These are phyloP conservation scores for Aspergillus alliaceus DNA, from an alignment of 2,329 filamentous ascomycete genomes.

Conservation along the genomic window DNA sequence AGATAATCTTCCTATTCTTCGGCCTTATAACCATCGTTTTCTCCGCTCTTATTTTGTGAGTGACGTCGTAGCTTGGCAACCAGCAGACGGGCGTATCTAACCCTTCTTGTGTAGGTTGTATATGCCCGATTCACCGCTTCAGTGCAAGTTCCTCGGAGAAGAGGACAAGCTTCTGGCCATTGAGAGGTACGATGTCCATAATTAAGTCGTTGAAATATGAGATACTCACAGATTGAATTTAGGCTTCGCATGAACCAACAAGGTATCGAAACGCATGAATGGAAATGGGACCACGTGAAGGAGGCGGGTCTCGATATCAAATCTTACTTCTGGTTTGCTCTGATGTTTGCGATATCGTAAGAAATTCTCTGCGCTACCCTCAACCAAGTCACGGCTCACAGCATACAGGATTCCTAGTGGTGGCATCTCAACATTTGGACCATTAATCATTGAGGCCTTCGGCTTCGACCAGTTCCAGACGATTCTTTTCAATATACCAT, in stretches of 20 bases:
- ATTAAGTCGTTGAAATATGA: not conserved
- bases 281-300: constrained; percentile 54
- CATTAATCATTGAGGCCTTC: constrained; percentile 59
- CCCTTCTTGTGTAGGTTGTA: constrained; percentile 32
- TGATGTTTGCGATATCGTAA: constrained; percentile 56
- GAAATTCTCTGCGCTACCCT: constrained; percentile 8
- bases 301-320: constrained; percentile 60
- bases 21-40: constrained; percentile 55
- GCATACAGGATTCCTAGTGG: constrained; percentile 52
- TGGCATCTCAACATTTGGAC: constrained; percentile 60
- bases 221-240: not conserved
- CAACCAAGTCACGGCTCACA: constrained; percentile 6
- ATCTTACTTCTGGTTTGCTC: constrained; percentile 59
- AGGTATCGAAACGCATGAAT: constrained; percentile 42
- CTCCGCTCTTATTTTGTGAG: constrained; percentile 50
- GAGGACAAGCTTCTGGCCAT: constrained; percentile 60
- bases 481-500: constrained; percentile 62
- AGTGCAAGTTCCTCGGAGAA: constrained; percentile 57
- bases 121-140: constrained; percentile 65
- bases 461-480: constrained; percentile 58
- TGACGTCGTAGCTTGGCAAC: not conserved
- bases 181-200: constrained; percentile 43
- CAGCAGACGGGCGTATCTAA: not conserved
- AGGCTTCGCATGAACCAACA: constrained; percentile 53
- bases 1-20: constrained; percentile 37